phyloP scores from a whole-genome alignment of 257 asterid genomes.

The Penstemon davidsonii region DNA sequence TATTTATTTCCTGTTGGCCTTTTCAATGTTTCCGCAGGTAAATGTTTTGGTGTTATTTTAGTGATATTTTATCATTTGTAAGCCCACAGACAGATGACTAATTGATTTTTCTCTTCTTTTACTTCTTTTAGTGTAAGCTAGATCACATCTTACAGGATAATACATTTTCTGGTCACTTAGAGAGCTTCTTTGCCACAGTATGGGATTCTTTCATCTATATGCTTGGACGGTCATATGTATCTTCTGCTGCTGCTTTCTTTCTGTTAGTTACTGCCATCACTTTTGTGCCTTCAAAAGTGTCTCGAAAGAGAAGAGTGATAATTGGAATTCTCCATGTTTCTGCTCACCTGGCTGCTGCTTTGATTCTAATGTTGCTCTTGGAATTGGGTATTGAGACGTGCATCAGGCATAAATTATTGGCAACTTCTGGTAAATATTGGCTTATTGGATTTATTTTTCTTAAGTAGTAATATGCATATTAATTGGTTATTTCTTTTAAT shows the following conservation, averaged over 20 bases:
- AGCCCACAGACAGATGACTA: conserved; percentile 22
- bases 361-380: conserved; percentile 87
- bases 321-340: conserved; percentile 88
- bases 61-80: neutral
- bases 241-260: conserved; percentile 73
- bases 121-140: conserved; percentile 81
- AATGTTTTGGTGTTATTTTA: conserved; percentile 12
- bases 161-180: conserved; percentile 77
- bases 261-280: conserved; percentile 63
- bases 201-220: conserved; percentile 79
- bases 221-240: conserved; percentile 78
- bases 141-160: conserved; percentile 84
- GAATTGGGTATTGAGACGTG: conserved; percentile 94
- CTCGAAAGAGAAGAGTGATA: conserved; percentile 66
- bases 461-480: conserved; percentile 1
- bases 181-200: conserved; percentile 79
- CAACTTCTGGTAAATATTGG: conserved; percentile 67
- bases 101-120: conserved; percentile 29
- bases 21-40: conserved; percentile 99
- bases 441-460: conserved; percentile 4
- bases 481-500: neutral
- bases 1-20: conserved; percentile 78
- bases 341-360: conserved; percentile 90
- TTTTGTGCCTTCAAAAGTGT: conserved; percentile 85
- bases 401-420: conserved; percentile 79